Percentiles rank a stretch among this genome's conserved stretches.
These are phyloP conservation scores for Solanum arcanum DNA, from an alignment of 257 asterid genomes.

Conservation along the genomic window DNA sequence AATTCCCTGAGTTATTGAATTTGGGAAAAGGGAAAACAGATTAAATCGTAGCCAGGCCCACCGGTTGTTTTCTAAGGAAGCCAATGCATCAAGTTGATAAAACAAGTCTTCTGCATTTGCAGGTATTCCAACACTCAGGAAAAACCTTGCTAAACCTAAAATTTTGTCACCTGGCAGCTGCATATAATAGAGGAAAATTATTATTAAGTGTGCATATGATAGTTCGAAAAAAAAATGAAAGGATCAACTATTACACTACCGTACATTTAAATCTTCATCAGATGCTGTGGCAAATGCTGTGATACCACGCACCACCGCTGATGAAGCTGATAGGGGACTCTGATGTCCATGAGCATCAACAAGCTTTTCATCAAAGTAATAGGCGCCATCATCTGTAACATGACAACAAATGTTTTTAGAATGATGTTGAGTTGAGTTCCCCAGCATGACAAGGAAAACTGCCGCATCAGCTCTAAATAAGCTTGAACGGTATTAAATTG, in stretches of 20 bases:
- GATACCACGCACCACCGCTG: constrained; percentile 73
- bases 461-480: not conserved
- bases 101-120: constrained; percentile 68
- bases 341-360: constrained; percentile 62
- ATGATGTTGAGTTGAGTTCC: not conserved
- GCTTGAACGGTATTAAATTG: not conserved
- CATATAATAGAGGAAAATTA: constrained; percentile 8
- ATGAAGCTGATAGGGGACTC: constrained; percentile 83
- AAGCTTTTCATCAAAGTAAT: constrained; percentile 79
- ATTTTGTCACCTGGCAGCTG: constrained; percentile 91
- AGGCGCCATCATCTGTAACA: constrained; percentile 73
- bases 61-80: constrained; percentile 68
- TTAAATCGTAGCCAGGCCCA: constrained; percentile 2
- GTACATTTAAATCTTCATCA: constrained; percentile 56
- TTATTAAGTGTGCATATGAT: not conserved
- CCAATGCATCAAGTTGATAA: constrained; percentile 76
- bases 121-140: constrained; percentile 82
- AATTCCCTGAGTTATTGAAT: not conserved
- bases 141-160: constrained; percentile 76
- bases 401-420: not conserved
- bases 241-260: not conserved
- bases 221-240: not conserved
- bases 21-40: not conserved
- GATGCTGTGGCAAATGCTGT: constrained; percentile 60
- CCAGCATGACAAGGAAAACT: not conserved